These are phyloP conservation scores for Miscanthus lutarioriparius DNA, from an alignment of 176 grass and related monocot species.

Conservation along the genomic window DNA sequence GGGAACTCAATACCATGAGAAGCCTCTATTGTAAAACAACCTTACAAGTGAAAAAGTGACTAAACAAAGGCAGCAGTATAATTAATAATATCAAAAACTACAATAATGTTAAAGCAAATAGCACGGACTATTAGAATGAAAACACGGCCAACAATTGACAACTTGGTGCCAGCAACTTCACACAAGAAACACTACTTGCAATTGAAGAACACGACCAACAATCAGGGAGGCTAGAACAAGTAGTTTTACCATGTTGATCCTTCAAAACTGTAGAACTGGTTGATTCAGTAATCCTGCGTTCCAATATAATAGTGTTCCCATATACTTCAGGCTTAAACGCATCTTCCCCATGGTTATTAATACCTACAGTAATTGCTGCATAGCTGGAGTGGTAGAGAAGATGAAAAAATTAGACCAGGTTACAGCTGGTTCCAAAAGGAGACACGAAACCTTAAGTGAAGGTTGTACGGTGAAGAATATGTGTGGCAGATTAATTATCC, in stretches of 20 bases:
- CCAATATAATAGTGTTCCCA: constrained; percentile 65
- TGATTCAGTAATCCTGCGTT: constrained; percentile 84
- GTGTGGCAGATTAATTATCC: not conserved
- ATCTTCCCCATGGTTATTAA: constrained; percentile 87
- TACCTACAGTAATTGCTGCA: constrained; percentile 65
- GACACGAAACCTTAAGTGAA: not conserved
- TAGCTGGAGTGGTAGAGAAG: constrained; percentile 55
- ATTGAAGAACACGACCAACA: not conserved
- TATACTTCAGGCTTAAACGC: constrained; percentile 83
- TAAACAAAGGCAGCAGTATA: not conserved
- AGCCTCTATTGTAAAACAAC: not conserved
- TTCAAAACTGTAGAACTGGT: constrained; percentile 68
- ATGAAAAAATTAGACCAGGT: constrained; percentile 21
- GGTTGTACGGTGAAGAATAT: not conserved
- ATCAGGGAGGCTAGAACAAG: constrained; percentile 19
- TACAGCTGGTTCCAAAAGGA: not conserved
- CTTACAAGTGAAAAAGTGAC: not conserved
- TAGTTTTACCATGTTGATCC: constrained; percentile 65
- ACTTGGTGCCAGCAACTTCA: constrained; percentile 2
- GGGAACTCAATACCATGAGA: not conserved
- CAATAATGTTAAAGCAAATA: not conserved
- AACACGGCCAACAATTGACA: not conserved
- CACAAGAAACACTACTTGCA: not conserved
- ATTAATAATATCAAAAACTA: not conserved
- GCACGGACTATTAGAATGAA: not conserved